phyloP scores from a whole-genome alignment of 306 rosid species.

The Ochetophila trinervis region DNA sequence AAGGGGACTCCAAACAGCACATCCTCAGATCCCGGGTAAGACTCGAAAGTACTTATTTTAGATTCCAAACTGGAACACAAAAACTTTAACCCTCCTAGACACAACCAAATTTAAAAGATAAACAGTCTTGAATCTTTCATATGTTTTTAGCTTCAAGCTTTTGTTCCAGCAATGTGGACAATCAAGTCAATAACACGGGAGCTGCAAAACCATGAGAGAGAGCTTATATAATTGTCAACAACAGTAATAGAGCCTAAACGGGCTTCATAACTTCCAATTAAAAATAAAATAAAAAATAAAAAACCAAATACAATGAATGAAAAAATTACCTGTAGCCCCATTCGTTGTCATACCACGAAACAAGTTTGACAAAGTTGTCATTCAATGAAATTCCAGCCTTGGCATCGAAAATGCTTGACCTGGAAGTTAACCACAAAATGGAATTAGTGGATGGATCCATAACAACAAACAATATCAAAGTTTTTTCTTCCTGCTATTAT shows the following conservation, averaged over 20 bases:
- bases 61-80: conserved; percentile 5
- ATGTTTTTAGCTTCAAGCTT: conserved; percentile 26
- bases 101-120: conserved; percentile 19
- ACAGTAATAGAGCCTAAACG: background rate
- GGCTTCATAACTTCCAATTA: background rate
- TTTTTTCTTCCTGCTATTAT: no score
- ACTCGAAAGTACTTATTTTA: conserved; percentile 23
- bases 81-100: conserved; percentile 5
- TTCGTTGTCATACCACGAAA: conserved; percentile 85
- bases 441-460: background rate
- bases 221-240: background rate
- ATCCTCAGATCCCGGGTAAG: background rate
- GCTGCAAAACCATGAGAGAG: conserved; percentile 38
- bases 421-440: conserved; percentile 27
- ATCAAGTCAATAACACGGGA: conserved; percentile 92
- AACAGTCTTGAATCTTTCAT: conserved; percentile 6
- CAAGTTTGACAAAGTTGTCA: conserved; percentile 63
- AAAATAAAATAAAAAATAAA: background rate
- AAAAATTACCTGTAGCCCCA: conserved; percentile 88
- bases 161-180: conserved; percentile 46
- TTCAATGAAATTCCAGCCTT: conserved; percentile 98
- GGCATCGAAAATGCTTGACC: conserved; percentile 97
- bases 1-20: background rate
- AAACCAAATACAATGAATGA: background rate
- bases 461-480: background rate